Conservation (phyloP, 805 yeast species). For the Yamadazyma olivae region DNA sequence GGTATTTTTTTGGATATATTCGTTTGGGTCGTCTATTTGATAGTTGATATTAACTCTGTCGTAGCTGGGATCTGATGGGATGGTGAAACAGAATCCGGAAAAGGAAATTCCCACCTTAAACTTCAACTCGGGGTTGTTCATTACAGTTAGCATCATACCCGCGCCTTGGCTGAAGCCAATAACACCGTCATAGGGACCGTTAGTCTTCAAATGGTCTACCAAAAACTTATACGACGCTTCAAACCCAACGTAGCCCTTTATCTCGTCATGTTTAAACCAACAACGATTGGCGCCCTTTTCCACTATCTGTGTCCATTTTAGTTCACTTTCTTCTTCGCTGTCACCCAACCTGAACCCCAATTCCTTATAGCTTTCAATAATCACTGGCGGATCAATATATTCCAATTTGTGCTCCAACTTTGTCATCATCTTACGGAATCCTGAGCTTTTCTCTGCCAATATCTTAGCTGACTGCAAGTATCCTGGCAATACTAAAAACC, state of each 20-base stretch:
- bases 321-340: conserved; percentile 22
- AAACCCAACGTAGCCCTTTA: conserved; percentile 24
- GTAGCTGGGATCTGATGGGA: conserved; percentile 15
- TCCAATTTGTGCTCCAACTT: conserved; percentile 26
- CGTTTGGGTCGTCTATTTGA: conserved; percentile 20
- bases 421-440: conserved; percentile 25
- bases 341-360: conserved; percentile 27
- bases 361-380: conserved; percentile 20
- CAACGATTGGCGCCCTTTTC: conserved; percentile 27
- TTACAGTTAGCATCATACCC: conserved; percentile 28
- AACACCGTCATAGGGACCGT: conserved; percentile 43
- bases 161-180: conserved; percentile 45
- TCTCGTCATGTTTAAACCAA: conserved; percentile 31
- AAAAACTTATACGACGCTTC: conserved; percentile 24
- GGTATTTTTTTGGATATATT: conserved; percentile 17
- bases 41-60: conserved; percentile 14
- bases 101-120: conserved; percentile 23
- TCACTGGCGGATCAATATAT: conserved; percentile 32
- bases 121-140: conserved; percentile 21
- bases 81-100: conserved; percentile 36
- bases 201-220: conserved; percentile 22
- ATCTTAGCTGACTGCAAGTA: conserved; percentile 33
- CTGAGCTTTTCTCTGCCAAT: conserved; percentile 32
- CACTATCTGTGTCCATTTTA: conserved; percentile 29
- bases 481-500: conserved; percentile 29